Conservation (phyloP, 352 stramenopile genomes). For the Lagenidium giganteum region DNA sequence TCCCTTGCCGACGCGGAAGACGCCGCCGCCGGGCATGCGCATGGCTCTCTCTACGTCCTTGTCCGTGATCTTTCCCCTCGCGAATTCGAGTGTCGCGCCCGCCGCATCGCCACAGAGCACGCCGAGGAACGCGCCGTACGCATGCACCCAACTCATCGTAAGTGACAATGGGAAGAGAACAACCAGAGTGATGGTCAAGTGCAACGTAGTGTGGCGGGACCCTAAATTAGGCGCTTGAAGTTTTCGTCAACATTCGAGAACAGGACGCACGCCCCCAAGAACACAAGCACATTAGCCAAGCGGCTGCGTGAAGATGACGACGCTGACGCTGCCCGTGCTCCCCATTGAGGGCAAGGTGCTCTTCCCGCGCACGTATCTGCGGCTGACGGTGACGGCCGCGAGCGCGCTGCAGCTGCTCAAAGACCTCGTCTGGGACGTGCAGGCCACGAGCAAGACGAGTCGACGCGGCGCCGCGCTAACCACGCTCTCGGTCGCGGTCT, state of each 20-base stretch:
- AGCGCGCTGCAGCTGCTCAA: slow-evolving; percentile 70
- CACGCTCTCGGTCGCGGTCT: slow-evolving; percentile 48
- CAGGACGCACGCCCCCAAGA: background rate
- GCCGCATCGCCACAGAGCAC: slow-evolving; percentile 43
- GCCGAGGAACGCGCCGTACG: slow-evolving; percentile 44
- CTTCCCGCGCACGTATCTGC: slow-evolving; percentile 72
- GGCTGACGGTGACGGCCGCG: slow-evolving; percentile 55
- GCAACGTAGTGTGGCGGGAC: slow-evolving; percentile 6
- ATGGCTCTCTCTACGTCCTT: slow-evolving; percentile 23
- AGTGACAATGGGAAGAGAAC: slow-evolving; percentile 1
- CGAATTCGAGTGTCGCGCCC: slow-evolving; percentile 52
- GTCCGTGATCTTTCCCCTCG: slow-evolving; percentile 17
- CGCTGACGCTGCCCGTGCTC: slow-evolving; percentile 54
- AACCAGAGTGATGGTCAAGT: too few relatives aligned
- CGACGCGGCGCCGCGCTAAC: slow-evolving; percentile 9
- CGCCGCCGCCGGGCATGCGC: slow-evolving; percentile 44
- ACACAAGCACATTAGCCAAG: background rate
- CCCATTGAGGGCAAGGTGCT: slow-evolving; percentile 67
- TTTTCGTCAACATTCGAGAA: slow-evolving; percentile 22
- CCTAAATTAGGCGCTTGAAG: slow-evolving; percentile 10
- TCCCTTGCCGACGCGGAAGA: slow-evolving; percentile 28
- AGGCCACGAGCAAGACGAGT: slow-evolving; percentile 37
- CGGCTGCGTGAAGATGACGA: slow-evolving; percentile 12
- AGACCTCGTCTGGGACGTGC: slow-evolving; percentile 71
- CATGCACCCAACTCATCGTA: slow-evolving; percentile 21